phyloP scores from a whole-genome alignment of 345 rosid genomes.

The Lenwebbia sp. region DNA sequence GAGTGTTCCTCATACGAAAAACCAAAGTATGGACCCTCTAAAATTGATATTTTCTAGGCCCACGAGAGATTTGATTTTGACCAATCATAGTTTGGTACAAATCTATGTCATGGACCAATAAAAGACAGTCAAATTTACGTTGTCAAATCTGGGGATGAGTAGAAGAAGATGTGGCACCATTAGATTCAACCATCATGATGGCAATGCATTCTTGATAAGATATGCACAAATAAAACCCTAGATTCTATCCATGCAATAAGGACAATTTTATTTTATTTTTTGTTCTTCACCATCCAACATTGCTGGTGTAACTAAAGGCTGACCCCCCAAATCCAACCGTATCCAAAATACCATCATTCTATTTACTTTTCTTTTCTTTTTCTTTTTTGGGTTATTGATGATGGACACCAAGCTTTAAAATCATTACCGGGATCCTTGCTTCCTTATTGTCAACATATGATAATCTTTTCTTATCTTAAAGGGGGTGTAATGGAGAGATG shows the following conservation, averaged over 20 bases:
- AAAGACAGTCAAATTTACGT: background rate
- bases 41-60: background rate
- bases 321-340: constrained; percentile 24
- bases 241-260: background rate
- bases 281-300: background rate
- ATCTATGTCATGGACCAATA: background rate
- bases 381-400: background rate
- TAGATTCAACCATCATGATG: background rate
- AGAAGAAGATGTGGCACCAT: background rate
- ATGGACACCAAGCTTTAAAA: background rate
- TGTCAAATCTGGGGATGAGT: background rate
- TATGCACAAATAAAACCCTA: background rate
- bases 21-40: background rate
- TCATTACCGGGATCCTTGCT: background rate
- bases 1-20: background rate
- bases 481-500: background rate
- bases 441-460: constrained; percentile 6
- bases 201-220: background rate
- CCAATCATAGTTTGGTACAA: background rate
- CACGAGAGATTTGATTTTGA: background rate
- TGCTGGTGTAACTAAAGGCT: background rate
- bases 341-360: constrained; percentile 22
- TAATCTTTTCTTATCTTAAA: background rate
- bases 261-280: background rate
- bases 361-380: background rate